Evolutionary conservation across 1,139 yeast genomes (phyloP).

Genomic region (Hemisphaericaspora subhashii): DNA sequence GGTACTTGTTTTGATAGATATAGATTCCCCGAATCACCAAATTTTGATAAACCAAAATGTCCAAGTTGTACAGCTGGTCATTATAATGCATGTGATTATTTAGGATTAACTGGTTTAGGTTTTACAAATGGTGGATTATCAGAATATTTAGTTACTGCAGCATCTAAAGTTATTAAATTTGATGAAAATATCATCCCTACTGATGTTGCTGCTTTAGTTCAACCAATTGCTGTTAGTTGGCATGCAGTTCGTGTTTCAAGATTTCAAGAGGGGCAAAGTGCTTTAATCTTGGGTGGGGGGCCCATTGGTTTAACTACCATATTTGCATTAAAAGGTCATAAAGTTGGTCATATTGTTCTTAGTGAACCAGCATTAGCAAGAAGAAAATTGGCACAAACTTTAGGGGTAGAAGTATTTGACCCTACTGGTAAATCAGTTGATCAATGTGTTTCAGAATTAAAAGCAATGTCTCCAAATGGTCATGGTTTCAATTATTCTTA

Average conservation of each 20-base stretch:
- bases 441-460: slow-evolving; percentile 30
- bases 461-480: slow-evolving; percentile 41
- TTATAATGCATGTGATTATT: slow-evolving; percentile 47
- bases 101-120: slow-evolving; percentile 47
- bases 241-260: slow-evolving; percentile 45
- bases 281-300: slow-evolving; percentile 57
- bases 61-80: slow-evolving; percentile 43
- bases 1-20: slow-evolving; percentile 48
- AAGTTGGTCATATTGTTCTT: slow-evolving; percentile 53
- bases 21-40: slow-evolving; percentile 29
- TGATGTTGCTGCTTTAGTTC: slow-evolving; percentile 48
- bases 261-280: slow-evolving; percentile 45
- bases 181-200: slow-evolving; percentile 34
- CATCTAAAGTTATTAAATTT: slow-evolving; percentile 35
- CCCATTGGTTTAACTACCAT: slow-evolving; percentile 62
- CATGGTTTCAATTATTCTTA: slow-evolving; percentile 58
- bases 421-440: slow-evolving; percentile 39
- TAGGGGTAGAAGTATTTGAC: slow-evolving; percentile 50
- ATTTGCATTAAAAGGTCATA: slow-evolving; percentile 56
- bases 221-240: slow-evolving; percentile 49
- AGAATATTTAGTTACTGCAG: slow-evolving; percentile 39
- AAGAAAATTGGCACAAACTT: slow-evolving; percentile 50
- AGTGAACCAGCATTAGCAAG: slow-evolving; percentile 63
- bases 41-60: slow-evolving; percentile 30
- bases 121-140: slow-evolving; percentile 48